phyloP scores from a whole-genome alignment of 257 asterid species.

The Plectranthus barbatus region DNA sequence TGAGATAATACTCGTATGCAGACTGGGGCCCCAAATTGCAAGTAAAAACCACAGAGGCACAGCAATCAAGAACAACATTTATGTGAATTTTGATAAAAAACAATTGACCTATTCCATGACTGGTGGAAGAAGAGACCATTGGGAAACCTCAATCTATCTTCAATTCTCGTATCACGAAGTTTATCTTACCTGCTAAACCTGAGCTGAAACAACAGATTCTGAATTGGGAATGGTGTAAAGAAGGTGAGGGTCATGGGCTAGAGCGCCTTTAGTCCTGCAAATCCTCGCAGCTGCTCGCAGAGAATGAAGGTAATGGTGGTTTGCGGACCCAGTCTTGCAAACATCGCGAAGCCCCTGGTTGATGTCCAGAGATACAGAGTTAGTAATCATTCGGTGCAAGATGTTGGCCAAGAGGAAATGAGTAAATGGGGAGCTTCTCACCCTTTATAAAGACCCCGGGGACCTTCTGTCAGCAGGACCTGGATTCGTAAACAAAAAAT shows the following conservation, averaged over 20 bases:
- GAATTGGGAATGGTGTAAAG: neutral
- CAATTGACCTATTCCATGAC: neutral
- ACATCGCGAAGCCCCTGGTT: slow-evolving; percentile 72
- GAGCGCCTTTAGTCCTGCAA: slow-evolving; percentile 77
- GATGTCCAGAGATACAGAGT: neutral
- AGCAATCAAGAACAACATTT: slow-evolving; percentile 23
- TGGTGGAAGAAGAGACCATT: neutral
- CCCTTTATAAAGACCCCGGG: slow-evolving; percentile 96
- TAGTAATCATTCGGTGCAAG: neutral
- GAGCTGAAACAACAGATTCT: neutral
- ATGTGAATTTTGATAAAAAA: neutral
- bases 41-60: neutral
- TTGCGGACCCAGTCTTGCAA: slow-evolving; percentile 93
- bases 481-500: slow-evolving; percentile 24
- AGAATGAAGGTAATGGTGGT: slow-evolving; percentile 80
- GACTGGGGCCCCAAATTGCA: slow-evolving; percentile 5
- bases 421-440: slow-evolving; percentile 22
- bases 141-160: neutral
- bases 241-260: slow-evolving; percentile 6
- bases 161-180: neutral
- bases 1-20: neutral
- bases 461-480: slow-evolving; percentile 88
- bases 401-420: neutral
- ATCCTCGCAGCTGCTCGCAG: slow-evolving; percentile 78
- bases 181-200: neutral